Conservation (phyloP, 23 red algal genomes). For the Gracilaria vermiculophylla region DNA sequence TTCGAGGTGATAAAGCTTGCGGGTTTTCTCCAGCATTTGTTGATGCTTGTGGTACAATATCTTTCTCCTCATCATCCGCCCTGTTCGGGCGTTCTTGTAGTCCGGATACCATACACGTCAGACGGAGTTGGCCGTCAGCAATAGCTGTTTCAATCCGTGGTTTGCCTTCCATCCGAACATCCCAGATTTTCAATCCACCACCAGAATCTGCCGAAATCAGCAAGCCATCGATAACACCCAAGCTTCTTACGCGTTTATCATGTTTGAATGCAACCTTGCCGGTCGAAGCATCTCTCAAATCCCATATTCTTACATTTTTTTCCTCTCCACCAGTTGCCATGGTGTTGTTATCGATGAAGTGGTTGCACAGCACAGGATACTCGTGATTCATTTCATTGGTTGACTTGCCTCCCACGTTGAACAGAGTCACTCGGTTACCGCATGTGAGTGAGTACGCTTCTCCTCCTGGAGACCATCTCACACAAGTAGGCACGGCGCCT, state of each 20-base stretch:
- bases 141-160: conserved; percentile 49
- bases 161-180: conserved; percentile 36
- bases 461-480: conserved; percentile 46
- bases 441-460: conserved; percentile 30
- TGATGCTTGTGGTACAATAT: neutral
- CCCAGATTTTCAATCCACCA: conserved; percentile 61
- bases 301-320: conserved; percentile 48
- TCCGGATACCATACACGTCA: conserved; percentile 46
- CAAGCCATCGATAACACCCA: conserved; percentile 16
- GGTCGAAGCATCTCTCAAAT: neutral
- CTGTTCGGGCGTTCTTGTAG: neutral
- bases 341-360: conserved; percentile 34
- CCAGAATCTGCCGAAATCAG: conserved; percentile 41
- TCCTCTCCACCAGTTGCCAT: conserved; percentile 69
- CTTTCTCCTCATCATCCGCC: neutral
- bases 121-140: conserved; percentile 35
- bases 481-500: conserved; percentile 26
- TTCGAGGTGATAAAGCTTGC: neutral
- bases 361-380: conserved; percentile 21
- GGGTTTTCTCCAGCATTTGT: neutral
- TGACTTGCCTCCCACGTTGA: conserved; percentile 20
- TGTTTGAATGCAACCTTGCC: neutral
- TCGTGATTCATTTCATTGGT: conserved; percentile 22
- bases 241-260: conserved; percentile 42
- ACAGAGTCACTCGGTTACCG: conserved; percentile 28